A percentile compares a stretch with the other conserved stretches of the same genome.
Conservation (phyloP, 495 filamentous ascomycete genomes). For the Staphylotrichum tortipilum region DNA sequence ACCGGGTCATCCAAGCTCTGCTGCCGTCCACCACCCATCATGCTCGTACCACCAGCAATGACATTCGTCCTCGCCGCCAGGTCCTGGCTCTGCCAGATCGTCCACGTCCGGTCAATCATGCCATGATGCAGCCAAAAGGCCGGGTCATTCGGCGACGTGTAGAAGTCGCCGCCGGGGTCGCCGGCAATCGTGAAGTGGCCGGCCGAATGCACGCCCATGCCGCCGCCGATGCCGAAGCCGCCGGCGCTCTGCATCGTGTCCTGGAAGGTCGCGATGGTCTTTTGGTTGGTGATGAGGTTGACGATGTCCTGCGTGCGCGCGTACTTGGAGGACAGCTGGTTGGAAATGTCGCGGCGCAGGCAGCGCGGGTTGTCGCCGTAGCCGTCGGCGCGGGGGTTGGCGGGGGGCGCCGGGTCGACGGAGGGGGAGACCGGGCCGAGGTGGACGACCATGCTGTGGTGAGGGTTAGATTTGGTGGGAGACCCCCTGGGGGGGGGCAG, state of each 20-base stretch:
- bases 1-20: conserved; percentile 36
- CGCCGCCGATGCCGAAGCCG: background rate
- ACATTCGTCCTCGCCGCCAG: conserved; percentile 23
- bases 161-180: conserved; percentile 41
- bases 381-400: conserved; percentile 30
- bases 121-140: conserved; percentile 61
- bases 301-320: conserved; percentile 42
- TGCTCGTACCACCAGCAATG: conserved; percentile 32
- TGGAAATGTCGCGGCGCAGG: conserved; percentile 55
- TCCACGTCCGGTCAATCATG: conserved; percentile 59
- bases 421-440: conserved; percentile 41
- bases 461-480: background rate
- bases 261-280: conserved; percentile 40
- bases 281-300: conserved; percentile 36
- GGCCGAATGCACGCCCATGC: conserved; percentile 31
- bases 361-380: conserved; percentile 52
- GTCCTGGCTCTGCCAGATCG: conserved; percentile 55
- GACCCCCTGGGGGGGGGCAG: background rate
- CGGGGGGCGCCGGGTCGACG: conserved; percentile 28
- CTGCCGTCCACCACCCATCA: conserved; percentile 27
- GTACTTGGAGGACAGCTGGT: conserved; percentile 37
- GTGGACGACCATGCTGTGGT: conserved; percentile 36
- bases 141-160: conserved; percentile 55
- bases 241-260: conserved; percentile 28
- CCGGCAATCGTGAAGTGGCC: conserved; percentile 38